Evolutionary conservation across 192 early-diverging fungal genomes (phyloP).

Genomic region (Chytriomyces hyalinus): DNA sequence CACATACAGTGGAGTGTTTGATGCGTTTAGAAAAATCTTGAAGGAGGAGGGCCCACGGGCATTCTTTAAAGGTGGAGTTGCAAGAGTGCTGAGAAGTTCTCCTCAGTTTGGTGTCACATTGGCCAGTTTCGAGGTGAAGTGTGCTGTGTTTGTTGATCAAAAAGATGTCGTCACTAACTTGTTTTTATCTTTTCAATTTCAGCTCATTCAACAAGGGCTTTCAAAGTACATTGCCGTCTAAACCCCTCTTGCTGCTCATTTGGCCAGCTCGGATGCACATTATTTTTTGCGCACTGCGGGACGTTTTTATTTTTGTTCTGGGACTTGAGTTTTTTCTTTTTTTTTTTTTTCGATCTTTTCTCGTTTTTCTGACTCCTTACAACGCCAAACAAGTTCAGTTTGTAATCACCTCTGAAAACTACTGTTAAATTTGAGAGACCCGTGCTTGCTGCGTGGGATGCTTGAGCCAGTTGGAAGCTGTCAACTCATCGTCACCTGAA

Average conservation of each 20-base stretch:
- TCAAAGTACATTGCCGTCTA: slow-evolving; percentile 32
- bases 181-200: neutral
- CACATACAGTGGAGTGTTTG: slow-evolving; percentile 81
- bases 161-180: neutral
- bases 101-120: slow-evolving; percentile 96
- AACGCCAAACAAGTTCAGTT: too few species aligned
- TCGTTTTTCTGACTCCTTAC: too few species aligned
- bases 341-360: too few species aligned
- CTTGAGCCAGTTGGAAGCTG: too few species aligned
- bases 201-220: slow-evolving; percentile 28
- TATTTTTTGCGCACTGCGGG: neutral
- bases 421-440: too few species aligned
- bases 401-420: too few species aligned
- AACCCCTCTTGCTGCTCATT: neutral
- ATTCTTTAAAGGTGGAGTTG: slow-evolving; percentile 94
- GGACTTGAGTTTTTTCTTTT: too few species aligned
- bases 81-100: slow-evolving; percentile 86
- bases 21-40: slow-evolving; percentile 85
- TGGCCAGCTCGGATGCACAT: neutral
- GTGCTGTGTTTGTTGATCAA: neutral
- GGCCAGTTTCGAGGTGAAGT: slow-evolving; percentile 77
- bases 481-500: too few species aligned
- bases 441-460: too few species aligned
- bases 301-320: neutral
- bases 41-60: slow-evolving; percentile 88